phyloP scores from a whole-genome alignment of 768 basidiomycete genomes.

The Coprinopsis marcescibilis region DNA sequence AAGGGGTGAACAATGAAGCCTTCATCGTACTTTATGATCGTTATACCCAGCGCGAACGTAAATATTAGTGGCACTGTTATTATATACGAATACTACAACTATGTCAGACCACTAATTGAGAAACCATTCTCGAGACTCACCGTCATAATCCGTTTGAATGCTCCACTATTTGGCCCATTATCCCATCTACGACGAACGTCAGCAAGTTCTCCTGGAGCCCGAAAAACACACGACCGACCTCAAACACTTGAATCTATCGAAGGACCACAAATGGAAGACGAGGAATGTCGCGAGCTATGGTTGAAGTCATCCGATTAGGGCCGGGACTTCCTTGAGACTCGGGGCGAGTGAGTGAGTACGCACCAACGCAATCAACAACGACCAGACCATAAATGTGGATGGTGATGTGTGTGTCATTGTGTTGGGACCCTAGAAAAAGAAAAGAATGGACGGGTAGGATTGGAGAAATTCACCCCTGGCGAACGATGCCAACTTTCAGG shows the following conservation, averaged over 20 bases:
- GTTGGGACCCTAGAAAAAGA: constrained; percentile 9
- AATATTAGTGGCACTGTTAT: constrained; percentile 55
- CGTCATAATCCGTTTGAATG: constrained; percentile 84
- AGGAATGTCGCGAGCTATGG: constrained; percentile 56
- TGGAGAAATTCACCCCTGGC: constrained; percentile 10
- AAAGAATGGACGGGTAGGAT: constrained; percentile 15
- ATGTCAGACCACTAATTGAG: not conserved
- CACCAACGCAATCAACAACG: constrained; percentile 48
- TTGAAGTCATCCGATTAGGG: no score
- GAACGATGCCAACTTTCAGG: no score
- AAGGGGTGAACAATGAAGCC: constrained; percentile 47
- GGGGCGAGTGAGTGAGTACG: constrained; percentile 14
- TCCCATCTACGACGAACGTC: constrained; percentile 52
- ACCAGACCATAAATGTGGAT: constrained; percentile 58
- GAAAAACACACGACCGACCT: constrained; percentile 33
- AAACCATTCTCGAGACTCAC: constrained; percentile 32
- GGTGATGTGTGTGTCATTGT: constrained; percentile 62
- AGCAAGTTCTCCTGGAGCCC: not conserved
- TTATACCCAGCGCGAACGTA: constrained; percentile 55
- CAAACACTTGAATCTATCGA: constrained; percentile 72
- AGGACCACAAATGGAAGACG: constrained; percentile 72
- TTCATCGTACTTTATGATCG: constrained; percentile 67
- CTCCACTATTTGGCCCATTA: constrained; percentile 57
- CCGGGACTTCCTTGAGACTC: not conserved
- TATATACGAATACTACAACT: constrained; percentile 63